Evolutionary conservation across 2,329 filamentous ascomycete genomes (phyloP).

Genomic region (Cadophora luteo-olivacea): DNA sequence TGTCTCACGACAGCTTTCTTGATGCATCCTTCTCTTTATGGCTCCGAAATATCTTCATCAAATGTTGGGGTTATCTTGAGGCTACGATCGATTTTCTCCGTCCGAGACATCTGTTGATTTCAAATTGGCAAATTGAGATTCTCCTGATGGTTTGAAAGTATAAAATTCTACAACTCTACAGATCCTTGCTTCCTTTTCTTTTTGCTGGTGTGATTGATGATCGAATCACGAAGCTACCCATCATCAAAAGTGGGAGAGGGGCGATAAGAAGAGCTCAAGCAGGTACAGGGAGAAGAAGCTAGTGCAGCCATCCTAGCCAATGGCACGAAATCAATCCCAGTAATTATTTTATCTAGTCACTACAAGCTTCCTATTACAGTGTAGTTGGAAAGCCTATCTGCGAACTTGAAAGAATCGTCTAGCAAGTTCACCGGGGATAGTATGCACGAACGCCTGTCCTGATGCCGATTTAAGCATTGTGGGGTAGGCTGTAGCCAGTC

Average conservation of each 20-base stretch:
- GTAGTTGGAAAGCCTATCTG: background rate
- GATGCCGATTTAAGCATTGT: background rate
- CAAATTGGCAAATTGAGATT: too few relatives aligned
- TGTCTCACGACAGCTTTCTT: too few relatives aligned
- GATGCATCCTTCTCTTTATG: too few relatives aligned
- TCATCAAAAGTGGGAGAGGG: background rate
- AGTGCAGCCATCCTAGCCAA: background rate
- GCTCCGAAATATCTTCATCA: too few relatives aligned
- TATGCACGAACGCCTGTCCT: background rate
- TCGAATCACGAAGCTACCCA: background rate
- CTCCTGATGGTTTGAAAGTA: too few relatives aligned
- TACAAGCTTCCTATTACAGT: conserved; percentile 4
- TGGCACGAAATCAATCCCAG: background rate
- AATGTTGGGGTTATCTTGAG: too few relatives aligned
- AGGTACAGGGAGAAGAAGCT: background rate
- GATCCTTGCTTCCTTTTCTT: too few relatives aligned
- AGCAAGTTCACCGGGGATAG: background rate
- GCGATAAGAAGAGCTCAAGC: conserved; percentile 1
- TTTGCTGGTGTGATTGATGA: too few relatives aligned
- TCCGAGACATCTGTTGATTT: too few relatives aligned
- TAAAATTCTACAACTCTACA: too few relatives aligned
- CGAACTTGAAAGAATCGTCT: background rate
- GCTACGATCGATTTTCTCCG: too few relatives aligned
- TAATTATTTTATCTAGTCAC: background rate
- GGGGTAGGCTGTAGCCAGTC: background rate